A percentile compares a stretch with the other conserved stretches of the same genome.
phyloP scores from a whole-genome alignment of 768 basidiomycete species.

The Fomitopsis pulvina region DNA sequence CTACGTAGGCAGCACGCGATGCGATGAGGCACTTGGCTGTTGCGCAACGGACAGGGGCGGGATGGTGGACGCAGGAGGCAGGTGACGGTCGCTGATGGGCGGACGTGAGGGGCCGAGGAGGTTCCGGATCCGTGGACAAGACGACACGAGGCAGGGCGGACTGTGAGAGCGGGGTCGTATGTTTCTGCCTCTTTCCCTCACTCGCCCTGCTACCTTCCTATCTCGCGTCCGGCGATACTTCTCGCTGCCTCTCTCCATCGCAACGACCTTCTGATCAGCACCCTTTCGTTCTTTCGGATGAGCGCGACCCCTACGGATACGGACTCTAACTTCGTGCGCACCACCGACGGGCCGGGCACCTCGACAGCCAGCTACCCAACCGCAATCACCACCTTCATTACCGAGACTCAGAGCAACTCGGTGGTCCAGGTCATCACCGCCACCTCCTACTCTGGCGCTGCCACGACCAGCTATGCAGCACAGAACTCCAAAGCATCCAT shows the following conservation, averaged over 20 bases:
- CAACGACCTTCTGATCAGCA: background rate
- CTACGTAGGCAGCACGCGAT: too few species aligned
- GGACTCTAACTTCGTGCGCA: background rate
- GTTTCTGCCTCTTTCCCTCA: background rate
- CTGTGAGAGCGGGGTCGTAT: background rate
- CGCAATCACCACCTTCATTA: background rate
- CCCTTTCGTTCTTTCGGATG: slow-evolving; percentile 4
- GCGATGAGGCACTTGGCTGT: too few species aligned
- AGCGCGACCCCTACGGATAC: slow-evolving; percentile 7
- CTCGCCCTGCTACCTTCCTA: background rate
- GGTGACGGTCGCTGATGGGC: background rate
- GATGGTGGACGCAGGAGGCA: background rate
- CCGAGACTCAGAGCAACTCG: background rate
- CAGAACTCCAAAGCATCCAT: slow-evolving; percentile 15
- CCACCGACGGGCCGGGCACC: background rate
- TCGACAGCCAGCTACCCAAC: background rate
- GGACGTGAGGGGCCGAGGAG: background rate
- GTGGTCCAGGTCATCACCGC: slow-evolving; percentile 18
- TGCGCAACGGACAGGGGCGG: background rate
- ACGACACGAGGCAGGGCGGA: background rate
- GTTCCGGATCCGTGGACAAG: too few species aligned
- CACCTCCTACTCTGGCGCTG: slow-evolving; percentile 19
- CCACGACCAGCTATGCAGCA: slow-evolving; percentile 5
- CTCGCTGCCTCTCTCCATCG: background rate
- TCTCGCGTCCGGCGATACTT: background rate